These are phyloP conservation scores for Silene conica DNA, from an alignment of 148 eudicot species.

Conservation along the genomic window DNA sequence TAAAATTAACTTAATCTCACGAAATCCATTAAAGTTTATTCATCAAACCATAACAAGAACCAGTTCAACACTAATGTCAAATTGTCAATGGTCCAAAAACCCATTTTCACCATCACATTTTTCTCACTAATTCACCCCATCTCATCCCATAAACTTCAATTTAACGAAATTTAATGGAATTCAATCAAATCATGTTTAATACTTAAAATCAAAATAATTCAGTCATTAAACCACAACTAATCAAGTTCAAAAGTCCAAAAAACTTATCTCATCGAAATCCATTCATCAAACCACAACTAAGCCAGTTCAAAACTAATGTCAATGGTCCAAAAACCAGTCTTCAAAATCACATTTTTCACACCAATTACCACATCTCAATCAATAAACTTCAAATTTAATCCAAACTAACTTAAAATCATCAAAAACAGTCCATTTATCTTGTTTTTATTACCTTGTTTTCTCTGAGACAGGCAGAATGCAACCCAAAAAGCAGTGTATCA, in stretches of 20 bases:
- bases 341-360: neutral
- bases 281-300: neutral
- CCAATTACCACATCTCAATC: too few species aligned
- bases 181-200: too few species aligned
- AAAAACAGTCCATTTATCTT: neutral
- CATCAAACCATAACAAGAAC: too few species aligned
- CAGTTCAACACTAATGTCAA: neutral
- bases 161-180: neutral
- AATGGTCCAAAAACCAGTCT: neutral
- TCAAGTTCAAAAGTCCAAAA: too few species aligned
- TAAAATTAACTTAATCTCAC: too few species aligned
- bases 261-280: too few species aligned
- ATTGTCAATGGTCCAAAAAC: neutral
- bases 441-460: constrained; percentile 78
- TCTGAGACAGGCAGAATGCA: constrained; percentile 85
- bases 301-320: neutral
- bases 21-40: too few species aligned
- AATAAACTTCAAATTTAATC: neutral
- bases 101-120: neutral
- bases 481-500: constrained; percentile 50
- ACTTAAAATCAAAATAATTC: neutral
- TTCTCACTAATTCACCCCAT: neutral
- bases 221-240: too few species aligned
- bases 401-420: neutral
- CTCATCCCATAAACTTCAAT: neutral